A percentile compares a stretch with the other conserved stretches of the same genome.
These are phyloP conservation scores for Blastocystis hominis DNA, from an alignment of 352 stramenopile species.

Conservation along the genomic window DNA sequence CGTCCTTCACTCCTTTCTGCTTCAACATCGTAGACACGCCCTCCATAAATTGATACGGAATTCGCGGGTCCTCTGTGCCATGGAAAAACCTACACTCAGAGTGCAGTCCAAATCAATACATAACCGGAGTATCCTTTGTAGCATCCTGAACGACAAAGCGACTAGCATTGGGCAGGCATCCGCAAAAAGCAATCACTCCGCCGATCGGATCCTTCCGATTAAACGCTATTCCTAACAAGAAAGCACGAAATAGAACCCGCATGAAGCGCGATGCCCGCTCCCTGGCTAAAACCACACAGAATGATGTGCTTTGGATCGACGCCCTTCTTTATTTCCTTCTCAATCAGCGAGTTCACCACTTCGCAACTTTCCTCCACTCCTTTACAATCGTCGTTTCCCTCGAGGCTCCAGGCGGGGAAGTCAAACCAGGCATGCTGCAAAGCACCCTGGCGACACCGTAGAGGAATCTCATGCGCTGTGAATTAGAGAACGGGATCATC, in stretches of 20 bases:
- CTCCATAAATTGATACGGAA: slow-evolving; percentile 27
- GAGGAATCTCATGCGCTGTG: not conserved
- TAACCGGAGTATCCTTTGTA: not conserved
- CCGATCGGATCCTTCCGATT: not conserved
- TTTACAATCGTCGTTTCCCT: slow-evolving; percentile 15
- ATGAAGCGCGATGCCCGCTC: slow-evolving; percentile 20
- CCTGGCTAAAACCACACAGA: slow-evolving; percentile 54
- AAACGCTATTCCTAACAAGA: not conserved
- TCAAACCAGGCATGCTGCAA: slow-evolving; percentile 43
- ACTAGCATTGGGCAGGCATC: slow-evolving; percentile 9
- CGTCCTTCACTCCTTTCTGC: slow-evolving; percentile 26
- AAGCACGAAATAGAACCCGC: not conserved
- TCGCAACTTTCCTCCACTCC: slow-evolving; percentile 36
- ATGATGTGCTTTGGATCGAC: not conserved
- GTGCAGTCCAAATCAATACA: not conserved
- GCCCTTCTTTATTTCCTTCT: slow-evolving; percentile 43
- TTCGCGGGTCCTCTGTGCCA: slow-evolving; percentile 13
- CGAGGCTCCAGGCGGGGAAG: slow-evolving; percentile 9
- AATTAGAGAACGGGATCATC: not conserved
- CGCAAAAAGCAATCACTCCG: slow-evolving; percentile 9
- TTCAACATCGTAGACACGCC: not conserved
- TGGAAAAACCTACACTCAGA: slow-evolving; percentile 30
- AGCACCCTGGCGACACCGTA: not conserved
- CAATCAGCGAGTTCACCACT: not conserved
- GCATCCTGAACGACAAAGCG: not conserved